Evolutionary conservation across 2,329 filamentous ascomycete genomes (phyloP).

Genomic region (Juglanconis sp.): DNA sequence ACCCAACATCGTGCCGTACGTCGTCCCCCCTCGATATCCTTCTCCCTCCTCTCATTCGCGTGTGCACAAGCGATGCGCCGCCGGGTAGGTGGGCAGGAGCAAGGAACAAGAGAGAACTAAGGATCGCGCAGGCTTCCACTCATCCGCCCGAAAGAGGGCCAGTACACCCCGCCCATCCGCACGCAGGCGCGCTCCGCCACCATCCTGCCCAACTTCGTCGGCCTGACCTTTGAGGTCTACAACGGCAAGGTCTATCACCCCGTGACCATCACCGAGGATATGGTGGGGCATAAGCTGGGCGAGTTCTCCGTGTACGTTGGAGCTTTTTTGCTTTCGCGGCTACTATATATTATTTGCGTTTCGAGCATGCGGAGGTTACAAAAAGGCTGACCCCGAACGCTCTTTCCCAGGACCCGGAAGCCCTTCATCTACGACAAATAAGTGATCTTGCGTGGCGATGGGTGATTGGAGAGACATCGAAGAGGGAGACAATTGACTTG

Average conservation of each 20-base stretch:
- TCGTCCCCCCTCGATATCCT: conserved; percentile 23
- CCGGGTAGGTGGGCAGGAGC: too few relatives aligned
- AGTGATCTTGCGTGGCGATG: not conserved
- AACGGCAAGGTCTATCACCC: conserved; percentile 87
- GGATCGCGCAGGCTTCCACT: conserved; percentile 28
- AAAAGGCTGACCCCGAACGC: too few relatives aligned
- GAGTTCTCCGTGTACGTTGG: conserved; percentile 80
- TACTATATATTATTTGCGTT: too few relatives aligned
- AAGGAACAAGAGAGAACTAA: not conserved
- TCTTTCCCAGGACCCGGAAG: conserved; percentile 49
- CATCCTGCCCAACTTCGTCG: conserved; percentile 89
- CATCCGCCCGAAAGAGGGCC: conserved; percentile 54
- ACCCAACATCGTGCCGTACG: conserved; percentile 58
- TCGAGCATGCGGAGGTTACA: too few relatives aligned
- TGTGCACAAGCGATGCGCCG: not conserved
- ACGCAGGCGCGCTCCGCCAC: conserved; percentile 86
- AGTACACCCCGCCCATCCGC: conserved; percentile 68
- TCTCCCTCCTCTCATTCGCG: not conserved
- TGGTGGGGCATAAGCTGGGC: conserved; percentile 93
- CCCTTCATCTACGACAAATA: conserved; percentile 52
- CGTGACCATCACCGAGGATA: conserved; percentile 83
- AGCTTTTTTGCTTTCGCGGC: too few relatives aligned
- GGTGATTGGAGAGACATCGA: not conserved
- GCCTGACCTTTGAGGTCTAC: conserved; percentile 83
- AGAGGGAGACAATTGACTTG: not conserved